Evolutionary conservation across 2,329 filamentous ascomycete genomes (phyloP).

Genomic region (Fusarium brevicatenulatum): DNA sequence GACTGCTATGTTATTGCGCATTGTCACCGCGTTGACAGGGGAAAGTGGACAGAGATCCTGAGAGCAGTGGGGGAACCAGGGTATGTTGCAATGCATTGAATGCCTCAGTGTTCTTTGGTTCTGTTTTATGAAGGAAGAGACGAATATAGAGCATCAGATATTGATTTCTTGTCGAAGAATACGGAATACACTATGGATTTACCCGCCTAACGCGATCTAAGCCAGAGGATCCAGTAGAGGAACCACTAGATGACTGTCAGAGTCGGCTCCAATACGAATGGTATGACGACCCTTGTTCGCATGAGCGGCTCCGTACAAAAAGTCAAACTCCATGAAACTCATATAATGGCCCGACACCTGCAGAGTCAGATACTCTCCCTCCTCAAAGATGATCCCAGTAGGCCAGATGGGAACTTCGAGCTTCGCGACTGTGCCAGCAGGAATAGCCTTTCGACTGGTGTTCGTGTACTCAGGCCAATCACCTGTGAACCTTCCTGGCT

Average conservation of each 20-base stretch:
- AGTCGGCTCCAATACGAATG: neutral
- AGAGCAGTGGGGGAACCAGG: too few relatives aligned
- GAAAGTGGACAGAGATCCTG: too few relatives aligned
- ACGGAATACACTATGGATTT: neutral
- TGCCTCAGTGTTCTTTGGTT: rapidly evolving
- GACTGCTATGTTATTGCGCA: too few relatives aligned
- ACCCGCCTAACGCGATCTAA: rapidly evolving
- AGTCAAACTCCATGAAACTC: conserved; percentile 8
- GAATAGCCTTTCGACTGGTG: neutral
- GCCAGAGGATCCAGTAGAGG: neutral
- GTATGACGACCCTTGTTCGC: neutral
- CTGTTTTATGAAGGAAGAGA: too few relatives aligned
- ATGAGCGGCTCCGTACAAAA: neutral
- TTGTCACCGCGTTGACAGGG: too few relatives aligned
- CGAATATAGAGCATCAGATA: neutral
- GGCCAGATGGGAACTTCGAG: neutral
- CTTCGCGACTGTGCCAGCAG: neutral
- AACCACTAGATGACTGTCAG: neutral
- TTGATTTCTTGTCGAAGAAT: rapidly evolving
- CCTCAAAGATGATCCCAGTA: neutral
- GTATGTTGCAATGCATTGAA: rapidly evolving
- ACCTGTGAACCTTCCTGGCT: neutral
- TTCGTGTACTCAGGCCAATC: neutral
- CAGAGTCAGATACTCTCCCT: neutral
- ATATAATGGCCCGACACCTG: neutral